Evolutionary conservation across 2,329 filamentous ascomycete species (phyloP), one percentile per base, ranked within the genome.

Genomic region (Epichloe baconii): DNA sequence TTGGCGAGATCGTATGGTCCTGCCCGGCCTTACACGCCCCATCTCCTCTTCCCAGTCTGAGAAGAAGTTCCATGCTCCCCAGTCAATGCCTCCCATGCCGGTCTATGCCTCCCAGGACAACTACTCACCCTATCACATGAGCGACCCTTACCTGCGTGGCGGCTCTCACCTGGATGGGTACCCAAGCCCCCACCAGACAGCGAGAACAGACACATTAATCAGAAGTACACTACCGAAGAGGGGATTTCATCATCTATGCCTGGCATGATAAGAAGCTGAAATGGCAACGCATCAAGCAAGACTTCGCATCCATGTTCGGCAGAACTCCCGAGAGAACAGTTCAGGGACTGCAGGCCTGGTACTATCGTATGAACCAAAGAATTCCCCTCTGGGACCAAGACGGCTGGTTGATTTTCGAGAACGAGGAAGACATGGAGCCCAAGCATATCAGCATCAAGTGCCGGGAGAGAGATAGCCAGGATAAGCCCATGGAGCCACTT

Each of bases 181-280:
- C 43, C 66, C 64, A 17, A 66, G 64, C 49, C 65, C 66, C 66
- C 66, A 5, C 64, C 63, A 0, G 66, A 68, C 35, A 59, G 59
- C 12, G 66, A 70, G 54, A 66, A 64, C 46, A 59, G 66, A 23
- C 67, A 70, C 54, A 69, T 69, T 55, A 71, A 71, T 57, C 66
- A 70, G 47, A 71, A 71, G 57, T 71, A 71, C 58, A 70, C 68
- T 0, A 66, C 64, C 1, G 69, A 71, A 53, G 67, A 71, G 67
- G 68, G 15, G 68, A 71, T 56, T 71, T 68, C 50, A 70, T 70
- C 59, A 69, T 71, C 53, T 71, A 71, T 53, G 65, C 65, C n/a
- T 70, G 66, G 60, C 67, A 70, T 52, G 69, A 71, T 55, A 68
- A 66, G 61, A 69, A 69, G 55, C 60, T 69, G 52, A 69, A 68